These are phyloP conservation scores for Calonectria hongkongensis DNA, from an alignment of 2,329 filamentous ascomycete species.

Conservation along the genomic window DNA sequence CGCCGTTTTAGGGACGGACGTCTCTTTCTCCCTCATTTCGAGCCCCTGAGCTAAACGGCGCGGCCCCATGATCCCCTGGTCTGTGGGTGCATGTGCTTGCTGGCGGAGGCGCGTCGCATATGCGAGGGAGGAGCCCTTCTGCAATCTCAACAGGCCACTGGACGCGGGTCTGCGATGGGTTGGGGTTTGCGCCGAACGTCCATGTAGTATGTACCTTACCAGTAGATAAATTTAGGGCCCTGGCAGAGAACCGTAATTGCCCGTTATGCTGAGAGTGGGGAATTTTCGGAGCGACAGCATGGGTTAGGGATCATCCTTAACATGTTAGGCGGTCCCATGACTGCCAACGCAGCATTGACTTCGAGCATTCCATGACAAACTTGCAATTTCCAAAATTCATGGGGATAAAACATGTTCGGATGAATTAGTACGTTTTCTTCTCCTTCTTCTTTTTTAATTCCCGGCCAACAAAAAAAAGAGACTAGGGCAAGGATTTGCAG, in stretches of 20 bases:
- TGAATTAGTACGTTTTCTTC: not conserved
- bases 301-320: slow-evolving; percentile 22
- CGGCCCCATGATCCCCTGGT: slow-evolving; percentile 22
- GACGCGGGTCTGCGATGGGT: slow-evolving; percentile 17
- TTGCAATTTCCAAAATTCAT: not conserved
- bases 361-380: slow-evolving; percentile 30
- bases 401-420: slow-evolving; percentile 20
- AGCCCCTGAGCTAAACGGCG: slow-evolving; percentile 37
- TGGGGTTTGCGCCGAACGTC: slow-evolving; percentile 23
- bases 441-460: no score
- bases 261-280: slow-evolving; percentile 28
- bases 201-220: not conserved
- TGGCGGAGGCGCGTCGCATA: slow-evolving; percentile 3
- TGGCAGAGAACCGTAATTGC: slow-evolving; percentile 21
- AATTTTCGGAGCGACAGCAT: not conserved
- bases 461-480: no score
- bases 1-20: slow-evolving; percentile 28
- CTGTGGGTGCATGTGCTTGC: not conserved
- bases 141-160: slow-evolving; percentile 13
- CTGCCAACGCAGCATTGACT: slow-evolving; percentile 31
- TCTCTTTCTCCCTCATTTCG: slow-evolving; percentile 34
- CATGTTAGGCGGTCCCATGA: slow-evolving; percentile 15
- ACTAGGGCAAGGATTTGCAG: not conserved
- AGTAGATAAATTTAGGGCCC: slow-evolving; percentile 29
- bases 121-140: slow-evolving; percentile 19